Percentiles rank a stretch among this genome's conserved stretches.
phyloP scores from a whole-genome alignment of 306 rosid genomes.

The Malus sylvestris region DNA sequence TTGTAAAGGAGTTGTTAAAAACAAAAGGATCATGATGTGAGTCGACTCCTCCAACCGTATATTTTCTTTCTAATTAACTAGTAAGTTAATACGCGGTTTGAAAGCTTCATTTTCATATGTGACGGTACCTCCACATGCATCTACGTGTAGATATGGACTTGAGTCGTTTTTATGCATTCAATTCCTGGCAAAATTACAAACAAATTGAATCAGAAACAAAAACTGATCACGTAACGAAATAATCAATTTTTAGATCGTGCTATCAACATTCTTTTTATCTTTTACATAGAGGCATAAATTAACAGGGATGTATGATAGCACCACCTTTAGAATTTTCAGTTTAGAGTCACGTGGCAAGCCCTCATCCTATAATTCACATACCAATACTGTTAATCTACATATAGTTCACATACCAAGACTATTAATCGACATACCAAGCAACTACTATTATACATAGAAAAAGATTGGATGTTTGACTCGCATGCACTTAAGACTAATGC shows the following conservation, averaged over 20 bases:
- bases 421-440: neutral
- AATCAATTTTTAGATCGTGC: constrained; percentile 5
- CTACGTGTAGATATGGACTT: constrained; percentile 14
- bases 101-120: constrained; percentile 14
- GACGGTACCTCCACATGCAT: constrained; percentile 8
- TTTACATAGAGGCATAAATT: too few species aligned
- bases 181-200: constrained; percentile 5
- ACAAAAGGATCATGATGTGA: neutral
- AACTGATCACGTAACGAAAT: constrained; percentile 15
- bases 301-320: too few species aligned
- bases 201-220: constrained; percentile 13
- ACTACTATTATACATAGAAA: neutral
- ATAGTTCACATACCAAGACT: neutral
- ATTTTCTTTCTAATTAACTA: neutral
- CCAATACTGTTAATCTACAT: neutral
- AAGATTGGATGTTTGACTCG: neutral
- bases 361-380: neutral
- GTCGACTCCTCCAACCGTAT: neutral
- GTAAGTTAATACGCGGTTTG: neutral
- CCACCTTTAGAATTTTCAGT: neutral
- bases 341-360: constrained; percentile 17
- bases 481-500: neutral
- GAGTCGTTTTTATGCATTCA: constrained; percentile 26
- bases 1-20: neutral
- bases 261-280: too few species aligned